Conservation (phyloP, 345 rosid species). For the Turritis glabra region DNA sequence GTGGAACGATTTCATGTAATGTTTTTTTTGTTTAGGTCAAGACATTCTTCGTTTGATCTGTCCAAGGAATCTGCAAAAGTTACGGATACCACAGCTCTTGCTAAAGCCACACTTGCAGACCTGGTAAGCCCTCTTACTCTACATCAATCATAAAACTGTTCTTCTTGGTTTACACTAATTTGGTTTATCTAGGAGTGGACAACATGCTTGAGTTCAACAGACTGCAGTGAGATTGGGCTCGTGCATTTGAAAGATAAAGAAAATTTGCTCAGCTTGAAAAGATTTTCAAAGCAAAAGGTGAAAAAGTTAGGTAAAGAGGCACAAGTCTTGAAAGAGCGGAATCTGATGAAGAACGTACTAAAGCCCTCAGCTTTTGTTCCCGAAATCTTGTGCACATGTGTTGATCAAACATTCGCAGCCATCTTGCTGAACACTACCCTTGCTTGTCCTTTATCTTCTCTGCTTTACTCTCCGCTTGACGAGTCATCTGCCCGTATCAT, state of each 20-base stretch:
- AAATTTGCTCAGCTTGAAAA: slow-evolving; percentile 70
- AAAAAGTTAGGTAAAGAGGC: slow-evolving; percentile 81
- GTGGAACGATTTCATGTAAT: slow-evolving; percentile 4
- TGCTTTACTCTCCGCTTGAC: slow-evolving; percentile 72
- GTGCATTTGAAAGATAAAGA: slow-evolving; percentile 66
- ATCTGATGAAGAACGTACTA: slow-evolving; percentile 61
- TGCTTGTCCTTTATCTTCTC: slow-evolving; percentile 77
- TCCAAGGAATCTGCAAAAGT: slow-evolving; percentile 50
- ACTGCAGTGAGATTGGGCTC: slow-evolving; percentile 87
- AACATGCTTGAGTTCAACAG: slow-evolving; percentile 70
- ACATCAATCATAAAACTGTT: background rate
- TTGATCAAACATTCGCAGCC: slow-evolving; percentile 65
- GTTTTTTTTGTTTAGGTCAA: slow-evolving; percentile 53
- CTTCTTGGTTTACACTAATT: slow-evolving; percentile 13
- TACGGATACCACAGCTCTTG: slow-evolving; percentile 47
- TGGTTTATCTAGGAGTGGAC: slow-evolving; percentile 66
- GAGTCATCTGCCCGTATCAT: slow-evolving; percentile 73
- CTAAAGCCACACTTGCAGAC: slow-evolving; percentile 58
- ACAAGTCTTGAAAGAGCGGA: slow-evolving; percentile 78
- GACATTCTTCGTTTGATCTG: slow-evolving; percentile 51
- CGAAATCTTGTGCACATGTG: slow-evolving; percentile 63
- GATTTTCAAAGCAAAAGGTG: slow-evolving; percentile 81
- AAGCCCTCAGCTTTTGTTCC: slow-evolving; percentile 69
- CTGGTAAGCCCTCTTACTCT: slow-evolving; percentile 53
- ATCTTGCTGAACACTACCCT: slow-evolving; percentile 69